Evolutionary conservation across 495 filamentous ascomycete species (phyloP).

Genomic region (Sordaria brevicollis): DNA sequence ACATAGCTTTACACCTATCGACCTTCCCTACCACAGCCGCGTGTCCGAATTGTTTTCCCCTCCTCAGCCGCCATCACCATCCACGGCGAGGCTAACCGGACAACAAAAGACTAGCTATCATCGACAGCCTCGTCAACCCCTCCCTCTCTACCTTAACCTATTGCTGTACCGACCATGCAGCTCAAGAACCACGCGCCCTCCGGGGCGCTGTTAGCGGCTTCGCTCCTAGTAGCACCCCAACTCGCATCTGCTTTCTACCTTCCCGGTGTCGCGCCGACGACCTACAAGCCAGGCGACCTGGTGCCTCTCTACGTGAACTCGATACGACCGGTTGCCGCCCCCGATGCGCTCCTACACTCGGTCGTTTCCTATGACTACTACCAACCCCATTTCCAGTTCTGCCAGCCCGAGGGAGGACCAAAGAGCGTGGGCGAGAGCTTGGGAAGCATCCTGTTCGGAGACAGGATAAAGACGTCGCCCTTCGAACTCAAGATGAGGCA

Average conservation of each 20-base stretch:
- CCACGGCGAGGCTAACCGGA: neutral
- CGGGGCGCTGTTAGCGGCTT: slow-evolving; percentile 33
- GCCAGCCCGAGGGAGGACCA: slow-evolving; percentile 62
- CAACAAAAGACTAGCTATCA: neutral
- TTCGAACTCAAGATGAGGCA: slow-evolving; percentile 75
- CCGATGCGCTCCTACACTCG: slow-evolving; percentile 74
- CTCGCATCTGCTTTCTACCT: slow-evolving; percentile 81
- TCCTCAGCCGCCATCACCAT: neutral
- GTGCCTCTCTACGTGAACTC: slow-evolving; percentile 92
- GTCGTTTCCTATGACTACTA: slow-evolving; percentile 95
- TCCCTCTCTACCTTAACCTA: neutral
- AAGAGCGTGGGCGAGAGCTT: slow-evolving; percentile 74
- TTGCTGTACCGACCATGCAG: slow-evolving; percentile 29
- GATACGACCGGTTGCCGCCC: slow-evolving; percentile 73
- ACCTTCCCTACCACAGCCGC: neutral
- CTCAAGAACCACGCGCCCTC: slow-evolving; percentile 35
- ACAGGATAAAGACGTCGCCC: slow-evolving; percentile 86
- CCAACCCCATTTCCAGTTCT: slow-evolving; percentile 76
- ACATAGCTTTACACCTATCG: neutral
- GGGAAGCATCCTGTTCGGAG: slow-evolving; percentile 92
- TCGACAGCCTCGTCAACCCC: neutral
- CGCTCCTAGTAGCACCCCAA: slow-evolving; percentile 36
- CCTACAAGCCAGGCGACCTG: slow-evolving; percentile 61
- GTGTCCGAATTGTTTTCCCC: neutral
- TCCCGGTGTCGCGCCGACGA: slow-evolving; percentile 89